Evolutionary conservation across 2,329 filamentous ascomycete species (phyloP), one percentile per base, ranked within the genome.

Genomic region (Cucurbitaria berberidis): DNA sequence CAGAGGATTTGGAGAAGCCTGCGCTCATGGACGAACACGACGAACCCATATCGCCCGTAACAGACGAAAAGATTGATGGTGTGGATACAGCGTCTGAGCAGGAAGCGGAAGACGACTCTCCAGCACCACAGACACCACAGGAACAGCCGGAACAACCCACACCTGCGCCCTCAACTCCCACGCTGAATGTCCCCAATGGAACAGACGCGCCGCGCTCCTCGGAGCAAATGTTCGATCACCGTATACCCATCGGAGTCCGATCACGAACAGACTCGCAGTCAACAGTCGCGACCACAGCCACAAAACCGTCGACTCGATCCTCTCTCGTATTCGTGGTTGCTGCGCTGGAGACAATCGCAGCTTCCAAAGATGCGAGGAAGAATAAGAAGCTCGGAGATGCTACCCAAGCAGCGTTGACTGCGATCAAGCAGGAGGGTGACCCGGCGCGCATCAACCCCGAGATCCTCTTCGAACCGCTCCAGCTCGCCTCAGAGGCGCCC

Each of bases 251-350:
- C 39, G 58, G 56, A 27, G 55, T 49, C 44, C 79, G 83, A 50
- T 66, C 77, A 51, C 80, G 85, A 52, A 86, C 85, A 15, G 84
- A 86, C 70, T 87, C 85, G 26, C 79, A 83, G 58, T 86, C 85
- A 16, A 86, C 84, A 2, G 65, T 58, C 8, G 70, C 70, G 24
- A 82, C 81, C 18, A 77, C 80, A 3, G 81, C 80, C 10, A 80
- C 80, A 13, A 76, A 81, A 39, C 80, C 81, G 68, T 84, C 86
- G 72, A 89, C 86, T 66, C 89, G 96, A 81, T 96, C 89, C 83
- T 98, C 95, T 64, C 88, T 96, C 69, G 93, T 97, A 68, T 99
- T 99, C 74, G 91, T 99, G 68, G 88, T 96, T 70, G 93, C 90
- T 70, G 93, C 95, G 34, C 80, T 99, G 72, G 95, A 97, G 81